phyloP scores from a whole-genome alignment of 1,139 yeast genomes.

The Pichia norvegensis region DNA sequence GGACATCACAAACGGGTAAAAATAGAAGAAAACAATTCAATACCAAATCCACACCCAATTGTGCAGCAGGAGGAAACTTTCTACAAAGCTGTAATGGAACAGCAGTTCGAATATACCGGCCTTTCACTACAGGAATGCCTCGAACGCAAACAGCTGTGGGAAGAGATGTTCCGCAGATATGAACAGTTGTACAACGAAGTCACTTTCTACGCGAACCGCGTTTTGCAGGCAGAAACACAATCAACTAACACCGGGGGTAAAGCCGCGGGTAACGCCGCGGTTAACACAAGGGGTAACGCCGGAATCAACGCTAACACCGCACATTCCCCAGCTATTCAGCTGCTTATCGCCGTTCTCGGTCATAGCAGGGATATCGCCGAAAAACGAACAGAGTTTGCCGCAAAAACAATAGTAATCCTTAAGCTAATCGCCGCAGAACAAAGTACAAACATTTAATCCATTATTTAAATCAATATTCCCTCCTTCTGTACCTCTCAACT shows the following conservation, averaged over 20 bases:
- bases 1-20: neutral
- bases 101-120: neutral
- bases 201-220: neutral
- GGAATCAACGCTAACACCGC: too few species aligned
- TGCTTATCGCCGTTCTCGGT: neutral
- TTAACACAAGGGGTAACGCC: too few species aligned
- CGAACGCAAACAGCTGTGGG: neutral
- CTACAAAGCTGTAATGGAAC: neutral
- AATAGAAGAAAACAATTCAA: neutral
- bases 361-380: neutral
- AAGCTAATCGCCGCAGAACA: neutral
- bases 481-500: neutral
- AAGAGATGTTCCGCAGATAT: neutral
- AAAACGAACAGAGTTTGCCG: neutral
- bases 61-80: neutral
- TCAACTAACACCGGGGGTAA: neutral
- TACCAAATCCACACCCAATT: neutral
- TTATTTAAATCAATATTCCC: too few species aligned
- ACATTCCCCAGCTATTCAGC: neutral
- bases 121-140: neutral
- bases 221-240: neutral
- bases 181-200: neutral
- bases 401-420: neutral
- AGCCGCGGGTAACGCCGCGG: neutral
- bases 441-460: neutral